Percentiles rank a stretch among this genome's conserved stretches.
Evolutionary conservation across 2,329 filamentous ascomycete species (phyloP).

Genomic region (Alternaria alternata): DNA sequence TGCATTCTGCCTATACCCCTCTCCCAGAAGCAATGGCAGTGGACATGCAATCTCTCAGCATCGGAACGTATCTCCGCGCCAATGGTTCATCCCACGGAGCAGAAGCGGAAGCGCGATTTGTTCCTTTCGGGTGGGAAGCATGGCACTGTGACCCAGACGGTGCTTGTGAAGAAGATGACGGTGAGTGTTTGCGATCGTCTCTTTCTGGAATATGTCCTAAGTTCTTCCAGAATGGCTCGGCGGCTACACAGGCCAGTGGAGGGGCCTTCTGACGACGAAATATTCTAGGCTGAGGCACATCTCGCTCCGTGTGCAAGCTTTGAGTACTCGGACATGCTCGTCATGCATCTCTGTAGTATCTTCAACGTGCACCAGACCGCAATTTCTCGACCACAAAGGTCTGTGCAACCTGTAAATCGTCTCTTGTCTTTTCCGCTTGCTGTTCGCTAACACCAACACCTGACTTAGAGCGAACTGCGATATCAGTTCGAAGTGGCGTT

Average conservation of each 20-base stretch:
- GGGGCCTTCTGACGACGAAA: neutral
- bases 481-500: neutral
- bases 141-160: slow-evolving; percentile 27
- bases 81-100: neutral
- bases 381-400: slow-evolving; percentile 1
- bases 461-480: neutral
- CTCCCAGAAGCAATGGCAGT: slow-evolving; percentile 21
- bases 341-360: neutral
- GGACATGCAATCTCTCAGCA: slow-evolving; percentile 17
- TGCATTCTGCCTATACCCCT: slow-evolving; percentile 11
- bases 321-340: neutral
- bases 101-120: neutral
- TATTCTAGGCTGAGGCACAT: neutral
- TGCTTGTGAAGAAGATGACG: slow-evolving; percentile 37
- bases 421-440: neutral
- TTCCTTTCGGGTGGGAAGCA: neutral
- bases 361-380: neutral
- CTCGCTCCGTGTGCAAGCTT: neutral
- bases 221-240: slow-evolving; percentile 13
- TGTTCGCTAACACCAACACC: neutral
- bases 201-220: slow-evolving; percentile 31
- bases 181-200: slow-evolving; percentile 32
- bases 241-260: neutral
- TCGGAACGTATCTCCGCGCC: slow-evolving; percentile 15
- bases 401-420: neutral